These are phyloP conservation scores for Penicillium brevicompactum DNA, from an alignment of 2,329 filamentous ascomycete genomes.

Conservation along the genomic window DNA sequence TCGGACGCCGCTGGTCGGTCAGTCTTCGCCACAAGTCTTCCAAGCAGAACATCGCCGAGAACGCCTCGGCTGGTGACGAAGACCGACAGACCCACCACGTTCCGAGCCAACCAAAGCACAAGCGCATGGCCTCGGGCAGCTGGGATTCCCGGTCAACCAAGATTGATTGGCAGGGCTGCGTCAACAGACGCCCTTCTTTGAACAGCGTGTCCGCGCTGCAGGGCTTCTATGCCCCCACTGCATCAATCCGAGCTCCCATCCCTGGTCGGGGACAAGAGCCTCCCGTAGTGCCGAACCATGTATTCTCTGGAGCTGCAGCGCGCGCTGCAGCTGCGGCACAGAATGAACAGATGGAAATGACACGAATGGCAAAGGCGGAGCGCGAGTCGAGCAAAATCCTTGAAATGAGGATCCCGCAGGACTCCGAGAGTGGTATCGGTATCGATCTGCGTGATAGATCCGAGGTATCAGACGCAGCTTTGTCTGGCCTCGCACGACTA, in stretches of 20 bases:
- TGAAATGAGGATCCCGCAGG: constrained; percentile 36
- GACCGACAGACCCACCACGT: constrained; percentile 16
- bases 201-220: constrained; percentile 39
- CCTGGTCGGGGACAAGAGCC: constrained; percentile 41
- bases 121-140: constrained; percentile 22
- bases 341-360: constrained; percentile 39
- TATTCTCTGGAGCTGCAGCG: constrained; percentile 47
- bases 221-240: constrained; percentile 35
- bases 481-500: constrained; percentile 38
- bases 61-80: constrained; percentile 11
- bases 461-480: constrained; percentile 37
- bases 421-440: constrained; percentile 54
- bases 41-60: constrained; percentile 24
- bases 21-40: constrained; percentile 42
- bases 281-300: constrained; percentile 43
- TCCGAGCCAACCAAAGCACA: constrained; percentile 16
- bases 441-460: constrained; percentile 45
- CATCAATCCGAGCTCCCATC: constrained; percentile 33
- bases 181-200: constrained; percentile 40
- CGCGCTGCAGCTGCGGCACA: constrained; percentile 53
- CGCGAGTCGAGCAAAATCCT: constrained; percentile 34
- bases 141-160: constrained; percentile 24
- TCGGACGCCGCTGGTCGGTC: constrained; percentile 45
- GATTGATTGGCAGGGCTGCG: constrained; percentile 30
- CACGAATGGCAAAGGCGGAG: constrained; percentile 31